Percentiles rank a stretch among this genome's conserved stretches.
Evolutionary conservation across 2,329 filamentous ascomycete species (phyloP).

Genomic region (Teratosphaeriaceae sp.): DNA sequence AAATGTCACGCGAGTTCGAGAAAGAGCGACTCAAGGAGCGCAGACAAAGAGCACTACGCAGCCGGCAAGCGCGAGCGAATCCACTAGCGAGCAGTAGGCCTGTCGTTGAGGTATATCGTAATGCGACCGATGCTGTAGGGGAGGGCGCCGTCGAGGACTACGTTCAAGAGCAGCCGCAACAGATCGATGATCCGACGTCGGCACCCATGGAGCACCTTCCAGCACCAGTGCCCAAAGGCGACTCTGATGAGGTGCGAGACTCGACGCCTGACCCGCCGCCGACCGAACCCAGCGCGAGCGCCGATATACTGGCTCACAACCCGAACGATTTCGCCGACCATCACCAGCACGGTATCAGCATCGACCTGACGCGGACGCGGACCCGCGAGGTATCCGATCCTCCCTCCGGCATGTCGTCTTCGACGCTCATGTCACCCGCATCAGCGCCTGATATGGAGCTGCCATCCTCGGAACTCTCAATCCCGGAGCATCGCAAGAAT

Average conservation of each 20-base stretch:
- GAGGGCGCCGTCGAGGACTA: conserved; percentile 15
- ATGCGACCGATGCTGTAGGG: conserved; percentile 80
- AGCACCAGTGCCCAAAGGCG: neutral
- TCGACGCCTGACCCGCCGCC: neutral
- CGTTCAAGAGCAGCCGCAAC: conserved; percentile 2
- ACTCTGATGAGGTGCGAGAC: conserved; percentile 5
- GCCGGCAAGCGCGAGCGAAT: conserved; percentile 70
- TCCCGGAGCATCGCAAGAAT: conserved; percentile 88
- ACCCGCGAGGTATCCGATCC: conserved; percentile 40
- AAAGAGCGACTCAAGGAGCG: conserved; percentile 85
- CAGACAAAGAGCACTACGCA: conserved; percentile 70
- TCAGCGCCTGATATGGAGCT: conserved; percentile 48
- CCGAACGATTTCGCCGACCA: conserved; percentile 44
- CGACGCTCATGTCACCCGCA: conserved; percentile 47
- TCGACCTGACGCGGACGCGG: conserved; percentile 66
- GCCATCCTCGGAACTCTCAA: conserved; percentile 57
- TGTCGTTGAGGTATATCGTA: conserved; percentile 91
- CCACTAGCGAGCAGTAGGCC: conserved; percentile 90
- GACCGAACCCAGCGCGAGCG: conserved; percentile 1
- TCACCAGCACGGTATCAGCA: conserved; percentile 55
- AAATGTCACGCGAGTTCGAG: conserved; percentile 92
- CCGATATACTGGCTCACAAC: conserved; percentile 15
- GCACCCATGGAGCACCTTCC: conserved; percentile 18
- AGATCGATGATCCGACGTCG: conserved; percentile 28
- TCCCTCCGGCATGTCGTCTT: conserved; percentile 38